phyloP scores from a whole-genome alignment of 257 asterid species.

The Nicotiana benthamiana region DNA sequence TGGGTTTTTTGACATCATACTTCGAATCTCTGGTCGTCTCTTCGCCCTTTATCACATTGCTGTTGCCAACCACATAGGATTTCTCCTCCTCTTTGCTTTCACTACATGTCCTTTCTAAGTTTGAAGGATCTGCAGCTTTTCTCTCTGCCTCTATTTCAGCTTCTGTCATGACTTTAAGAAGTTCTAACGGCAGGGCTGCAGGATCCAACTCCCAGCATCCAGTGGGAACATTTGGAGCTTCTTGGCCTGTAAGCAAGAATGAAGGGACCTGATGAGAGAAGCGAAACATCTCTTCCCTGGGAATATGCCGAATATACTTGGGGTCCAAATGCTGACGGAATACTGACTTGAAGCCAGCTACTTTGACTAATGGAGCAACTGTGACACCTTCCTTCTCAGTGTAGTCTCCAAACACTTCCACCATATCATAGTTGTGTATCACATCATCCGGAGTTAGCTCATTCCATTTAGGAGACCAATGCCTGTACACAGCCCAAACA shows the following conservation, averaged over 20 bases:
- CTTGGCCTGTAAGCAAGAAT: conserved; percentile 33
- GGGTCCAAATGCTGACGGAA: conserved; percentile 33
- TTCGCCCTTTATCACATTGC: conserved; percentile 2
- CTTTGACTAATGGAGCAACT: conserved; percentile 53
- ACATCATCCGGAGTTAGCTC: conserved; percentile 38
- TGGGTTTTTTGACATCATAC: background rate
- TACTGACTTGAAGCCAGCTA: conserved; percentile 54
- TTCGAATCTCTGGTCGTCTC: conserved; percentile 9
- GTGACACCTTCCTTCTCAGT: conserved; percentile 31
- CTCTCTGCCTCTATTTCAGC: conserved; percentile 18
- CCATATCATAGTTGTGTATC: conserved; percentile 51
- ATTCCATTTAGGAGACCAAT: conserved; percentile 73
- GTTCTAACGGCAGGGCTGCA: conserved; percentile 67
- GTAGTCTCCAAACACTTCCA: conserved; percentile 51
- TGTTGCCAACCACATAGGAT: background rate
- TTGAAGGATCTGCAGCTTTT: conserved; percentile 7
- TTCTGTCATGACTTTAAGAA: conserved; percentile 36
- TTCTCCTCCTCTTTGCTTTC: conserved; percentile 10
- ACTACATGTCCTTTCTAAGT: background rate
- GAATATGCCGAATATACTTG: conserved; percentile 21
- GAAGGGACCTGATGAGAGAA: conserved; percentile 75
- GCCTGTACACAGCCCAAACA: conserved; percentile 63
- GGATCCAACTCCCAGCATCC: conserved; percentile 68
- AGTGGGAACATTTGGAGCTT: conserved; percentile 36
- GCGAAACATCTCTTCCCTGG: conserved; percentile 56